Base-by-base conservation (phyloP, 1,284 basidiomycete species). In the Puccinia polysora region DNA sequence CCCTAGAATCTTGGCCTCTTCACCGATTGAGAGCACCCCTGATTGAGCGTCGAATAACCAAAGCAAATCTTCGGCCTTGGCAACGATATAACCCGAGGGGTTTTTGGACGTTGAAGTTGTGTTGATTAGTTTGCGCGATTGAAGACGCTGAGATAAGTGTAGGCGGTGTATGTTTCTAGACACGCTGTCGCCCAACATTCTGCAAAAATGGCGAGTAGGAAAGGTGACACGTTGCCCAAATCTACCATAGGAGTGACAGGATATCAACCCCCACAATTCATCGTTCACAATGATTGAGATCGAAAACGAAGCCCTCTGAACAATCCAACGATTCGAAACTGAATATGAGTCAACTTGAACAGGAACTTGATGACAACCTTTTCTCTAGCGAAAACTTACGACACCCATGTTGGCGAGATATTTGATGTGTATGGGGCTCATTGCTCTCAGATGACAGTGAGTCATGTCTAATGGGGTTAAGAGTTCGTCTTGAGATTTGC, bases 371-470 rank as follows among this genome's bases (percentile, higher is more conserved):
- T n/a, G n/a, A n/a, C n/a, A n/a, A n/a, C n/a, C n/a, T n/a, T n/a
- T n/a, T n/a, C n/a, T n/a, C n/a, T n/a, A n/a, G n/a, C n/a, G n/a
- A n/a, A n/a, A 14, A 78, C 85, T 63, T 76, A 88, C 88, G 1
- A 80, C 80, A 32, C 79, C 78, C 80, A 80, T 80, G 75, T 80
- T 80, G 62, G 74, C 79, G 32, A 80, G 76, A 67, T 79, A 93
- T 81, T 90, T 88, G 76, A 91, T 81, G 78, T 93, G 90, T 69
- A 93, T 91, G 1, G 90, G 91, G 77, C 88, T 90, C 90, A 93
- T 93, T 1, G 90, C 89, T 18, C 90, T 86, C 14, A 93, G 82
- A 78, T 88, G 90, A 74, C 87, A 89, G 79, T 92, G 88, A 0
- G 90, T 91, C 90, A 93, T 91, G 78, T 93, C 86, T 74, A 93